phyloP scores from a whole-genome alignment of 352 stramenopile species.

The Albugo laibachii region DNA sequence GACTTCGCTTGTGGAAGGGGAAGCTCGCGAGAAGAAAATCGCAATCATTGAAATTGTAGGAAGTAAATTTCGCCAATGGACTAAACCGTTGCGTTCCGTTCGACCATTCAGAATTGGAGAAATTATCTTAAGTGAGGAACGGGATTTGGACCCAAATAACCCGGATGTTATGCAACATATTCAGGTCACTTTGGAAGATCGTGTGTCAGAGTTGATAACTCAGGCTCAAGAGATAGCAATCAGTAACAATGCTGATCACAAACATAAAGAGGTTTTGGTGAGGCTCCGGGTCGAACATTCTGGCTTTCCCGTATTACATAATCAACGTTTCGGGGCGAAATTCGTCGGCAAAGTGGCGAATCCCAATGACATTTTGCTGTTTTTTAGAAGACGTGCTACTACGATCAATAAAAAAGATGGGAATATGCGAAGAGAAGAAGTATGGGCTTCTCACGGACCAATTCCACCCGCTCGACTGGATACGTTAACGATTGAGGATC shows the following conservation, averaged over 20 bases:
- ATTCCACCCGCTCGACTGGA: constrained; percentile 45
- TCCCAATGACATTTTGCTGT: constrained; percentile 75
- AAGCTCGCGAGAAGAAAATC: constrained; percentile 70
- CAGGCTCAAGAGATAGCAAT: constrained; percentile 23
- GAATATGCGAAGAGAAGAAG: constrained; percentile 1
- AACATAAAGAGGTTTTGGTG: constrained; percentile 25
- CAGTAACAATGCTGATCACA: neutral
- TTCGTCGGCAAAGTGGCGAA: constrained; percentile 79
- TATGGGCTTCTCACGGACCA: constrained; percentile 8
- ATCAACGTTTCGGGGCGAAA: constrained; percentile 69
- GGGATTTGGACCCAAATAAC: constrained; percentile 82
- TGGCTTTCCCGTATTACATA: constrained; percentile 73
- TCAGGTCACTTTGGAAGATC: constrained; percentile 30
- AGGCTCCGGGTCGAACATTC: constrained; percentile 76
- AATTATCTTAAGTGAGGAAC: constrained; percentile 69
- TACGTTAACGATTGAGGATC: constrained; percentile 54
- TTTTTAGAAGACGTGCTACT: constrained; percentile 16
- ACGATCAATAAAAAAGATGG: constrained; percentile 21
- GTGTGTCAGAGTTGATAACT: constrained; percentile 44
- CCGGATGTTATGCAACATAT: constrained; percentile 61
- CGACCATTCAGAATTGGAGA: constrained; percentile 88
- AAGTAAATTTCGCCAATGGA: constrained; percentile 78
- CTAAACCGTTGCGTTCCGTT: constrained; percentile 75
- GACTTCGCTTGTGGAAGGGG: constrained; percentile 85
- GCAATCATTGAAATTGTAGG: constrained; percentile 77